Evolutionary conservation across 768 basidiomycete species (phyloP).

Genomic region (Amylocystis lapponica): DNA sequence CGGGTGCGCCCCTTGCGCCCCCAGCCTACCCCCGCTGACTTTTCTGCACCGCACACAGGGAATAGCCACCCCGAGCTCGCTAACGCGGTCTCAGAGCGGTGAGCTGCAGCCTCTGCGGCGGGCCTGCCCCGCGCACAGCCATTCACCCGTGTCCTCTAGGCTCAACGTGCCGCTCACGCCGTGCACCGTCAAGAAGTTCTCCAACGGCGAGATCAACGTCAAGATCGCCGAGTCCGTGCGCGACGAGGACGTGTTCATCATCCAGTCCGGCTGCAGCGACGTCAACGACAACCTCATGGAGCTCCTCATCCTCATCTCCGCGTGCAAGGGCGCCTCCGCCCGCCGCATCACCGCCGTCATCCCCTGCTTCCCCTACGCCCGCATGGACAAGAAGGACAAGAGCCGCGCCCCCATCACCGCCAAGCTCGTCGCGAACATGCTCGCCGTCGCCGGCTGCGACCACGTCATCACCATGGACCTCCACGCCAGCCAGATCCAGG

Average conservation of each 20-base stretch:
- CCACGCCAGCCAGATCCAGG: slow-evolving; percentile 96
- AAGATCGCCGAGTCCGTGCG: slow-evolving; percentile 93
- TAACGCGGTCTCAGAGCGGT: slow-evolving; percentile 93
- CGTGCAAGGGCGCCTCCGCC: slow-evolving; percentile 95
- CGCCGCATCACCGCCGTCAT: slow-evolving; percentile 95
- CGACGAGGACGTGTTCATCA: slow-evolving; percentile 98
- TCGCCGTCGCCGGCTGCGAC: slow-evolving; percentile 94
- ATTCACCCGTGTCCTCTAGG: slow-evolving; percentile 51
- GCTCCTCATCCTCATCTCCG: slow-evolving; percentile 96
- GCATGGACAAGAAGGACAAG: slow-evolving; percentile 98
- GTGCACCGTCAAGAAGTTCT: slow-evolving; percentile 84
- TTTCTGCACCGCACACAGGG: slow-evolving; percentile 43
- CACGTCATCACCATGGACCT: slow-evolving; percentile 99
- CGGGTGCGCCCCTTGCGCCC: slow-evolving; percentile 42
- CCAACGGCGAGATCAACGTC: slow-evolving; percentile 93
- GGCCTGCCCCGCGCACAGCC: slow-evolving; percentile 29
- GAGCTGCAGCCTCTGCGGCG: slow-evolving; percentile 60
- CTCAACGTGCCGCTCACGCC: slow-evolving; percentile 85
- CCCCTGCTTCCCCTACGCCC: slow-evolving; percentile 94
- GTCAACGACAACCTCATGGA: slow-evolving; percentile 98
- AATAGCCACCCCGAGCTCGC: slow-evolving; percentile 99
- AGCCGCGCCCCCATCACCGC: slow-evolving; percentile 94
- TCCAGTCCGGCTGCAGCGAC: slow-evolving; percentile 85
- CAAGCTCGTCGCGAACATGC: slow-evolving; percentile 97
- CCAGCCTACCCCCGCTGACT: slow-evolving; percentile 9